These are phyloP conservation scores for Trifolium pratense DNA, from an alignment of 306 rosid species.

Conservation along the genomic window DNA sequence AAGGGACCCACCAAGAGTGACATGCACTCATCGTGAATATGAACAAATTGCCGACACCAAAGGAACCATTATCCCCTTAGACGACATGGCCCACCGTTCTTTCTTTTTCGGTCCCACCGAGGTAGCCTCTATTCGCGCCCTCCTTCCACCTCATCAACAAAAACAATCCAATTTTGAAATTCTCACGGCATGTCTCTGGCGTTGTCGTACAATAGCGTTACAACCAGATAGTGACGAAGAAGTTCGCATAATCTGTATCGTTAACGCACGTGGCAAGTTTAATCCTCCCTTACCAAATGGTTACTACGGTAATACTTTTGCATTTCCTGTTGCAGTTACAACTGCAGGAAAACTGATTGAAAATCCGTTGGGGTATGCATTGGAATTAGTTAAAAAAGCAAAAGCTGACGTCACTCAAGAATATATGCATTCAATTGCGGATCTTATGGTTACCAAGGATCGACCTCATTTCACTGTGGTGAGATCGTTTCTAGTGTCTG, in stretches of 20 bases:
- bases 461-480: not conserved
- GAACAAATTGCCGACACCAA: slow-evolving; percentile 44
- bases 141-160: not conserved
- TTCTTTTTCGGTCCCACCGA: not conserved
- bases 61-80: slow-evolving; percentile 45
- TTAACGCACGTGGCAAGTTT: slow-evolving; percentile 46
- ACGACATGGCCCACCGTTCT: slow-evolving; percentile 13
- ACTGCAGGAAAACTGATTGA: slow-evolving; percentile 46
- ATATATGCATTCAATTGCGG: slow-evolving; percentile 40
- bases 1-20: slow-evolving; percentile 47
- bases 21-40: slow-evolving; percentile 51
- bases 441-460: not conserved
- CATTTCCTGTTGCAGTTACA: slow-evolving; percentile 45
- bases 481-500: not conserved
- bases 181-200: not conserved
- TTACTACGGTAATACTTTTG: slow-evolving; percentile 64
- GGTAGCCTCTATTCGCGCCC: not conserved
- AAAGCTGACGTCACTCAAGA: slow-evolving; percentile 53
- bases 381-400: slow-evolving; percentile 25
- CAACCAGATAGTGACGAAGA: not conserved
- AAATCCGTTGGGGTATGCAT: slow-evolving; percentile 50
- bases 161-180: not conserved
- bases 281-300: slow-evolving; percentile 55
- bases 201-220: slow-evolving; percentile 3
- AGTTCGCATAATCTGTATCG: not conserved